A percentile compares a stretch with the other conserved stretches of the same genome.
These are phyloP conservation scores for Chlorella sp. DNA, from an alignment of 139 green algal genomes.

Conservation along the genomic window DNA sequence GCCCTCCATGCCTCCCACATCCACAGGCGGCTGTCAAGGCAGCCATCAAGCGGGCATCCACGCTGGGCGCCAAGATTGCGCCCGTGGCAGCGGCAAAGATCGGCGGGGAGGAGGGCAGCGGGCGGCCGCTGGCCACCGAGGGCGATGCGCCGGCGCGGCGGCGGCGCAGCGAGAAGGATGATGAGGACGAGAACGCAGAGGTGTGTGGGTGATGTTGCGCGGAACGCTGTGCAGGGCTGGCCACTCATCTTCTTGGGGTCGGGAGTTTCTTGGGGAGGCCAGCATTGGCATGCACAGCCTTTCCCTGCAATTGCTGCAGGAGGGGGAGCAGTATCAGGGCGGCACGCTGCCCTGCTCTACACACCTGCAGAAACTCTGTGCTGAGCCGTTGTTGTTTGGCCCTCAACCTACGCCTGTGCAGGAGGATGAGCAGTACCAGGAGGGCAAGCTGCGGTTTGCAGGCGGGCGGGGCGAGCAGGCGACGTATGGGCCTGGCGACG, in stretches of 20 bases:
- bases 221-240: too few species aligned
- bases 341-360: not conserved
- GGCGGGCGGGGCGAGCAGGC: slow-evolving; percentile 74
- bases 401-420: too few species aligned
- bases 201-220: not conserved
- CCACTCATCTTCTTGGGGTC: too few species aligned
- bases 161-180: slow-evolving; percentile 50
- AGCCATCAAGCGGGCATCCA: slow-evolving; percentile 44
- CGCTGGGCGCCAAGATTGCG: slow-evolving; percentile 6
- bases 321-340: too few species aligned
- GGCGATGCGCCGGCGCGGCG: slow-evolving; percentile 5
- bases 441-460: slow-evolving; percentile 78
- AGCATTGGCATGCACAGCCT: too few species aligned
- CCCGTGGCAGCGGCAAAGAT: slow-evolving; percentile 26
- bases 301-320: too few species aligned
- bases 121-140: slow-evolving; percentile 21
- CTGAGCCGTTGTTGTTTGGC: too few species aligned
- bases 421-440: slow-evolving; percentile 75
- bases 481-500: slow-evolving; percentile 80
- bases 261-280: too few species aligned
- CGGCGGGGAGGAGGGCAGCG: slow-evolving; percentile 49
- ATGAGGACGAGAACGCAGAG: slow-evolving; percentile 79
- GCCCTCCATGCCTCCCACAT: too few species aligned
- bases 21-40: slow-evolving; percentile 55
- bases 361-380: too few species aligned